Evolutionary conservation across 257 asterid genomes (phyloP).

Genomic region (Anisodus acutangulus): DNA sequence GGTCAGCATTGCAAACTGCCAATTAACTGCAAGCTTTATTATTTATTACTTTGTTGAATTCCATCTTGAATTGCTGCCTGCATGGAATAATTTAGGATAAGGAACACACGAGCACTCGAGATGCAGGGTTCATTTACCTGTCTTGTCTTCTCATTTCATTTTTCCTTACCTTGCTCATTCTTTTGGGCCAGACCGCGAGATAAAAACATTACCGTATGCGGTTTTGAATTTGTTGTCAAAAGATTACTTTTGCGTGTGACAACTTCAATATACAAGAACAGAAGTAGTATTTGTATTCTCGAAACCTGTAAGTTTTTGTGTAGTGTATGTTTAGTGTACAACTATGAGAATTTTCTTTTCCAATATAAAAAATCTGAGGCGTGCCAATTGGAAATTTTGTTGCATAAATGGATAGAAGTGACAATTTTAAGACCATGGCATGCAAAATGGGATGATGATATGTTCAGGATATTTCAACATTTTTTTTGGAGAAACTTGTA

Average conservation of each 20-base stretch:
- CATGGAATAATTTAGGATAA: background rate
- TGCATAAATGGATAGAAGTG: background rate
- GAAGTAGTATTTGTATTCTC: background rate
- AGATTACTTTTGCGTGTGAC: background rate
- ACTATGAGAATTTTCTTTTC: background rate
- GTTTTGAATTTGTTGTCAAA: slow-evolving; percentile 11
- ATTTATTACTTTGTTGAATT: slow-evolving; percentile 2
- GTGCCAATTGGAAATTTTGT: background rate
- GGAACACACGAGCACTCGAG: background rate
- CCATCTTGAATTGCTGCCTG: slow-evolving; percentile 5
- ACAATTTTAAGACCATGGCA: background rate
- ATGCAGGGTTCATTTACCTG: background rate
- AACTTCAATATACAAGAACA: slow-evolving; percentile 14
- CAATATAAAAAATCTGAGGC: slow-evolving; percentile 7
- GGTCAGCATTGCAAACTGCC: slow-evolving; percentile 48
- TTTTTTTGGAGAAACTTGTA: slow-evolving; percentile 34
- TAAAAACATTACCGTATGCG: background rate
- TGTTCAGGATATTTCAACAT: background rate
- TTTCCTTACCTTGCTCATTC: slow-evolving; percentile 22
- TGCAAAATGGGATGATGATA: background rate
- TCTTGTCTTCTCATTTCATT: slow-evolving; percentile 19
- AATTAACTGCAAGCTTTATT: slow-evolving; percentile 20
- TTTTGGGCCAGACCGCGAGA: background rate
- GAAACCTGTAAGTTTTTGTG: background rate
- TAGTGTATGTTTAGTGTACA: slow-evolving; percentile 8